Conservation (phyloP, 768 basidiomycete genomes). For the Galerina sulciceps region DNA sequence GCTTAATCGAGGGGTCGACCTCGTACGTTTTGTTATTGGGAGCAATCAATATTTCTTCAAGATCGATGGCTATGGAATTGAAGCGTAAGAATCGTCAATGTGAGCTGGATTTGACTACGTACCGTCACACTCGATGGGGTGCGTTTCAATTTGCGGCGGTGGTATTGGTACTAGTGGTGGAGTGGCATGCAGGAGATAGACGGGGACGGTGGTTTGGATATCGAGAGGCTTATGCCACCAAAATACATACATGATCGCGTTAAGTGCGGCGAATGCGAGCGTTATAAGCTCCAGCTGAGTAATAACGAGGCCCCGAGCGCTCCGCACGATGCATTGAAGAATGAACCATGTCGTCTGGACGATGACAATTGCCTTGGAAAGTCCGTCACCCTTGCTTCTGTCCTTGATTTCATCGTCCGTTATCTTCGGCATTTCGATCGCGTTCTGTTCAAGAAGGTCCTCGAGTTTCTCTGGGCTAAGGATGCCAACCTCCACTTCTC, state of each 20-base stretch:
- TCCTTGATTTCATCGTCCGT: conserved; percentile 8
- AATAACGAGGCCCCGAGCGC: conserved; percentile 19
- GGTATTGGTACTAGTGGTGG: background rate
- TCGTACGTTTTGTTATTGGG: no score
- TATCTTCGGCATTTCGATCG: background rate
- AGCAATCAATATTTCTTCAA: no score
- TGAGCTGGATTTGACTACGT: background rate
- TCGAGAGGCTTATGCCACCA: conserved; percentile 41
- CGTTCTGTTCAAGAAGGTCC: background rate
- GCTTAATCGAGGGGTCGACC: no score
- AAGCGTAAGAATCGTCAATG: no score
- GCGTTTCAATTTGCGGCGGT: background rate
- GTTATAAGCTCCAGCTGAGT: conserved; percentile 35
- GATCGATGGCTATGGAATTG: no score
- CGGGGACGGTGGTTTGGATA: conserved; percentile 20
- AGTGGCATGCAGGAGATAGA: conserved; percentile 1
- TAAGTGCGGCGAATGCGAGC: conserved; percentile 30
- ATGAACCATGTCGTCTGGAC: conserved; percentile 34
- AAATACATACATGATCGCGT: conserved; percentile 25
- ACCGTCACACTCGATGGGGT: background rate
- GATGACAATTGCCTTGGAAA: conserved; percentile 30
- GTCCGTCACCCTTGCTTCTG: conserved; percentile 26
- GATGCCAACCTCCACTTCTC: background rate
- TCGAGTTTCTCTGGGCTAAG: background rate
- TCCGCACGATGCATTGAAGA: conserved; percentile 25